Evolutionary conservation across 345 rosid species (phyloP).

Genomic region (Moricandia moricandioides): DNA sequence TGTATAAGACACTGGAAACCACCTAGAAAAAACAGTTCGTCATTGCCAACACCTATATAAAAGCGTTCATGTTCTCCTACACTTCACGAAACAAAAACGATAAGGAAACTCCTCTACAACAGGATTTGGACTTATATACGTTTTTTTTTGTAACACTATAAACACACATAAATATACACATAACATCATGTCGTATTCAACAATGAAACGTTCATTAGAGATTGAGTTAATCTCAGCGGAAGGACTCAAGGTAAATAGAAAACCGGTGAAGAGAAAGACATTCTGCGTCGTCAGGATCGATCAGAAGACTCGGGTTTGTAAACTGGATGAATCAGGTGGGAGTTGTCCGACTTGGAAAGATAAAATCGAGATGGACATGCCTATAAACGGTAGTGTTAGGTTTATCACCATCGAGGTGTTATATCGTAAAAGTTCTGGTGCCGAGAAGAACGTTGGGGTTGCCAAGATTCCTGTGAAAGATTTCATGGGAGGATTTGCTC

Average conservation of each 20-base stretch:
- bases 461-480: constrained; percentile 56
- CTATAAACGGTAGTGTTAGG: constrained; percentile 30
- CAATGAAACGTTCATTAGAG: constrained; percentile 39
- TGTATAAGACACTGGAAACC: neutral
- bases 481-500: constrained; percentile 50
- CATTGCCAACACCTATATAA: too few species aligned
- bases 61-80: neutral
- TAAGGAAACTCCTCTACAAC: constrained; percentile 7
- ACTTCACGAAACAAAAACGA: neutral
- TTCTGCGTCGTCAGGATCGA: constrained; percentile 37
- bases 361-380: constrained; percentile 45
- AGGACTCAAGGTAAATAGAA: constrained; percentile 44
- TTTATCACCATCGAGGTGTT: constrained; percentile 46
- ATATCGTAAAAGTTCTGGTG: constrained; percentile 34
- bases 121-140: constrained; percentile 10
- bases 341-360: constrained; percentile 58
- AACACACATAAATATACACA: neutral
- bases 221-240: constrained; percentile 58
- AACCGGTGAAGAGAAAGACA: constrained; percentile 42
- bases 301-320: constrained; percentile 17
- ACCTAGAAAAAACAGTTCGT: neutral
- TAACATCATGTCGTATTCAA: constrained; percentile 19
- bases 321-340: constrained; percentile 41
- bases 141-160: too few species aligned
- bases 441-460: constrained; percentile 38